Percentiles rank a stretch among this genome's conserved stretches.
These are phyloP conservation scores for Pyricularia sp. DNA, from an alignment of 2,329 filamentous ascomycete genomes.

Conservation along the genomic window DNA sequence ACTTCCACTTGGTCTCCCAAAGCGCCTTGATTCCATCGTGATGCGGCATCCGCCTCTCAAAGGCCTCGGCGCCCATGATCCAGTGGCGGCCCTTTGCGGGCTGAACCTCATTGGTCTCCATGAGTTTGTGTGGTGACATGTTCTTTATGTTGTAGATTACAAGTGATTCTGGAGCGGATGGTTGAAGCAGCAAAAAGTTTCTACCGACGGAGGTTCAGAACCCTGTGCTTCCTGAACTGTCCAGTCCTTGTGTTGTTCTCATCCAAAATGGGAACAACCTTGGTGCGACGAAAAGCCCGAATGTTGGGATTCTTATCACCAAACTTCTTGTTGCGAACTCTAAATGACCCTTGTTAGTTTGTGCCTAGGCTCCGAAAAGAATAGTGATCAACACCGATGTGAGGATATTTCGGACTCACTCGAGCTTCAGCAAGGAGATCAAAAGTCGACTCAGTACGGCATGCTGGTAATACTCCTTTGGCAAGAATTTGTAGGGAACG, in stretches of 20 bases:
- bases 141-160: constrained; percentile 4
- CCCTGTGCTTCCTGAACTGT: constrained; percentile 22
- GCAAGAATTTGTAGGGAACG: neutral
- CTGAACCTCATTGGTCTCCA: neutral
- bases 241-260: constrained; percentile 12
- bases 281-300: constrained; percentile 9
- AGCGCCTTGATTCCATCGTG: constrained; percentile 50
- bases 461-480: neutral
- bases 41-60: constrained; percentile 40
- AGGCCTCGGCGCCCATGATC: constrained; percentile 33
- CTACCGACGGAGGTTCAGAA: constrained; percentile 17
- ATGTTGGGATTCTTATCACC: constrained; percentile 7
- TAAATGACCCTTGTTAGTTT: constrained; percentile 4
- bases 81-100: constrained; percentile 18
- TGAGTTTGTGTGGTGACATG: constrained; percentile 21
- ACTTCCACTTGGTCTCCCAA: constrained; percentile 72
- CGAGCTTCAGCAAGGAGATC: neutral
- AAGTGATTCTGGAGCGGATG: neutral
- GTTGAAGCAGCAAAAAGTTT: neutral
- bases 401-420: neutral
- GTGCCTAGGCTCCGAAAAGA: neutral
- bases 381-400: neutral
- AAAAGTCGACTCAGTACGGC: neutral
- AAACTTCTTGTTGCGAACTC: constrained; percentile 13
- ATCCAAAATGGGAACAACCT: constrained; percentile 14